These are phyloP conservation scores for Termitomyces sp. DNA, from an alignment of 768 basidiomycete species.

Conservation along the genomic window DNA sequence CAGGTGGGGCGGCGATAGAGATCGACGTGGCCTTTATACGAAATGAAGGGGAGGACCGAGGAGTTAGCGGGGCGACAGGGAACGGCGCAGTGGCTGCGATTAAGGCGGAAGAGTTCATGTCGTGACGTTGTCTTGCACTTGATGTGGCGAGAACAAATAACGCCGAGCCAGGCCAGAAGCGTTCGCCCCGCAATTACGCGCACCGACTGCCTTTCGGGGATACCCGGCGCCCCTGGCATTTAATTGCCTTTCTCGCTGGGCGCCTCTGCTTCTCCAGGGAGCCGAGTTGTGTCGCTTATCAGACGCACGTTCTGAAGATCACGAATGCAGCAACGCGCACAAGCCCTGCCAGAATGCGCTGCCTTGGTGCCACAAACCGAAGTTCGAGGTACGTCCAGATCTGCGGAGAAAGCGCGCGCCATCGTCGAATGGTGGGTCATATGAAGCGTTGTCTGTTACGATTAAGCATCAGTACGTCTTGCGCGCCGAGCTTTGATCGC, in stretches of 20 bases:
- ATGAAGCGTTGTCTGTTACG: conserved; percentile 10
- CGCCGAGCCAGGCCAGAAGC: conserved; percentile 20
- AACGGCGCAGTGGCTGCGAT: conserved; percentile 14
- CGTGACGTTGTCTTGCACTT: conserved; percentile 12
- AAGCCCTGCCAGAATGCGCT: conserved; percentile 14
- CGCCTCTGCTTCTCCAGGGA: neutral
- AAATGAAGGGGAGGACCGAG: conserved; percentile 8
- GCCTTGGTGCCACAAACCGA: conserved; percentile 18
- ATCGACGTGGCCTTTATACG: conserved; percentile 7
- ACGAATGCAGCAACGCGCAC: conserved; percentile 3
- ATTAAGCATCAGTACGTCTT: conserved; percentile 15
- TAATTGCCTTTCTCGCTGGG: conserved; percentile 8
- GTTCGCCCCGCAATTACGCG: neutral
- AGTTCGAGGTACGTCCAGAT: conserved; percentile 27
- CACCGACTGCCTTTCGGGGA: conserved; percentile 7
- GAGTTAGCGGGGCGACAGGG: conserved; percentile 16
- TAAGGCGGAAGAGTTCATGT: conserved; percentile 15
- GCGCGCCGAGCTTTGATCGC: conserved; percentile 5
- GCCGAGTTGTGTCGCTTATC: neutral
- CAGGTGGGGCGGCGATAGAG: neutral
- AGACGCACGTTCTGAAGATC: neutral
- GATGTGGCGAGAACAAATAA: conserved; percentile 14
- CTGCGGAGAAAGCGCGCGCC: conserved; percentile 26
- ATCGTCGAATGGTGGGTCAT: too few species aligned
- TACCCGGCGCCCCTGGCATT: conserved; percentile 8